Evolutionary conservation across 1,284 basidiomycete species (phyloP).

Genomic region (Cryptococcus sp.): DNA sequence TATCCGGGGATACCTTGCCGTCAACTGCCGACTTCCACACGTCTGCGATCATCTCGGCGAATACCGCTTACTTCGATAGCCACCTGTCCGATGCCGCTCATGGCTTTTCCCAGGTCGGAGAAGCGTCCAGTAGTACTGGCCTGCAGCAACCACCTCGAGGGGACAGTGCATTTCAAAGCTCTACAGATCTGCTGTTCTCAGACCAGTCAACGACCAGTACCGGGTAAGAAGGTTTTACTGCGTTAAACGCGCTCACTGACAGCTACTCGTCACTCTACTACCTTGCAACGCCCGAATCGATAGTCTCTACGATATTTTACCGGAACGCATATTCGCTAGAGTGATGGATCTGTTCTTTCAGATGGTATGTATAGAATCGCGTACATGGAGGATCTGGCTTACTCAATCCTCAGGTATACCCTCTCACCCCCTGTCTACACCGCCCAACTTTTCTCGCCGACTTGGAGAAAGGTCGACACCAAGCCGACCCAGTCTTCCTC

Average conservation of each 20-base stretch:
- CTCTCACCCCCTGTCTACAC: slow-evolving; percentile 40
- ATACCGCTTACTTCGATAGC: not conserved
- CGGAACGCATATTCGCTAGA: slow-evolving; percentile 33
- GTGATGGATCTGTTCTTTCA: slow-evolving; percentile 47
- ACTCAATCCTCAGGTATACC: slow-evolving; percentile 24
- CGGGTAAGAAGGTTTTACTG: too few relatives aligned
- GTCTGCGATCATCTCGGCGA: too few relatives aligned
- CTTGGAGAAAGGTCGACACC: slow-evolving; percentile 32
- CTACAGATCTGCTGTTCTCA: too few relatives aligned
- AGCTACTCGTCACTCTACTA: not conserved
- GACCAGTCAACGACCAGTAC: too few relatives aligned
- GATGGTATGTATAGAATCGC: slow-evolving; percentile 28
- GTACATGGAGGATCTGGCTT: not conserved
- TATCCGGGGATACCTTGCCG: too few relatives aligned
- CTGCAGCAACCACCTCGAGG: too few relatives aligned
- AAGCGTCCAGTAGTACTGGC: too few relatives aligned
- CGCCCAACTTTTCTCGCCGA: slow-evolving; percentile 40
- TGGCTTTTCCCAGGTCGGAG: slow-evolving; percentile 14
- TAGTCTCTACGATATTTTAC: slow-evolving; percentile 40
- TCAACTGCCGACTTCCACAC: too few relatives aligned
- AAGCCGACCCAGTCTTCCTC: slow-evolving; percentile 42
- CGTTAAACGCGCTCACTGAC: too few relatives aligned
- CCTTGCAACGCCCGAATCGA: slow-evolving; percentile 17
- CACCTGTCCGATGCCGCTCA: slow-evolving; percentile 40
- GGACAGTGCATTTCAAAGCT: too few relatives aligned